Base-by-base conservation (phyloP, 345 rosid genomes). In the Populus pruinosa region DNA sequence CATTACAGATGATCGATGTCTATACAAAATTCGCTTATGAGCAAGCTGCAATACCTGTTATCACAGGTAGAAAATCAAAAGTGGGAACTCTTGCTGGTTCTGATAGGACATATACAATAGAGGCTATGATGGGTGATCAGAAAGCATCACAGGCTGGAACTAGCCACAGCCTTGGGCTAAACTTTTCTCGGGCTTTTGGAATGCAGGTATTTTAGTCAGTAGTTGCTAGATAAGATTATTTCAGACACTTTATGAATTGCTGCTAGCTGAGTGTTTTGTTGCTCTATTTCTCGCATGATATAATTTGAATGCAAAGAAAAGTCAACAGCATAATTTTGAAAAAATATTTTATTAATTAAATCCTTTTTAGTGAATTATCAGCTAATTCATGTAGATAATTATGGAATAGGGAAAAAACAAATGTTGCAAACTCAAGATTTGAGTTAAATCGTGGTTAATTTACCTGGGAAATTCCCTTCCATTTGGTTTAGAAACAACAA, bases 111-210 rank as follows among this genome's bases (percentile, higher is more conserved):
- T 92, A 91, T 77, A 96, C 98, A 29, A 93, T 96, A 84, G 99
- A 96, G 87, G 99, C 96, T 85, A 93, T 96, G 99, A 96, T 96
- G 98, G 99, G 98, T 78, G 99, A 96, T 85, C 86, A 87, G 59
- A 96, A 92, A 82, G 99, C 98, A 61, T 85, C 92, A 83, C 98
- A 92, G 76, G 94, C 99, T 80, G 99, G 97, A 71, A 96, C 96
- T 25, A 91, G 98, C 85, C 98, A 96, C 87, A 92, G 91, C 83
- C 90, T 93, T 77, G 97, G 97, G 71, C 98, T 93, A 70, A 95
- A 93, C 85, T 95, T 95, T 81, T 93, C 97, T 75, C 89, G 86
- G 81, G 94, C 98, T 55, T 95, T 95, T 82, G 93, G 87, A 82
- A 93, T 97, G 41, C 96, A 87, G 94, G 97, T 91, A 80, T 61